These are phyloP conservation scores for Plenodomus biglobosus DNA, from an alignment of 2,329 filamentous ascomycete genomes.

Conservation along the genomic window DNA sequence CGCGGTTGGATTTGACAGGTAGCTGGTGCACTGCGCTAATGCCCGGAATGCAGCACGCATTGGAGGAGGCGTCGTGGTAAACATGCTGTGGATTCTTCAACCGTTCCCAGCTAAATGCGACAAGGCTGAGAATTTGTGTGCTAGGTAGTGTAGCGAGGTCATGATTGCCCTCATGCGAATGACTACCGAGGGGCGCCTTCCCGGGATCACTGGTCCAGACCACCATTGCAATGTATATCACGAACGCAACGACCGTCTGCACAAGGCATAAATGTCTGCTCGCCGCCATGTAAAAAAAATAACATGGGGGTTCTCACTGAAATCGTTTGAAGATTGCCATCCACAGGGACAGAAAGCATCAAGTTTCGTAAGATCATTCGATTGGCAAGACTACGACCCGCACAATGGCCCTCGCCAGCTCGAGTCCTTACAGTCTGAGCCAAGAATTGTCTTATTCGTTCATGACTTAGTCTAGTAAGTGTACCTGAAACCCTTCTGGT, in stretches of 20 bases:
- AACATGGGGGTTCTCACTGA: background rate
- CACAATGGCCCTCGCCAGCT: background rate
- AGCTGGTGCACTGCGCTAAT: too few species aligned
- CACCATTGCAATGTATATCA: background rate
- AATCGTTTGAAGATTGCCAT: background rate
- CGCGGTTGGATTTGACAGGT: too few species aligned
- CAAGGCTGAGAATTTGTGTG: background rate
- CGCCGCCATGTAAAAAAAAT: background rate
- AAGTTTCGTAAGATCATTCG: background rate
- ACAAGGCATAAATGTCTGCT: background rate
- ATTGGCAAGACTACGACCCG: background rate
- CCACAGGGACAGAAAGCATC: background rate
- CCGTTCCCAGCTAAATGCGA: background rate
- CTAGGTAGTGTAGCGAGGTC: background rate
- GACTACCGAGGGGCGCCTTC: background rate
- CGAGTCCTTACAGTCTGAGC: too few species aligned
- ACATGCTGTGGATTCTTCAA: background rate
- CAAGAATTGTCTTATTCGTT: background rate
- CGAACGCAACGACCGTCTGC: background rate
- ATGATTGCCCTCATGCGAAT: background rate
- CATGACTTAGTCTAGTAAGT: constrained; percentile 18
- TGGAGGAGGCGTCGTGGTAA: background rate
- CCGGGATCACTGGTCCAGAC: background rate
- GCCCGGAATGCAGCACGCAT: too few species aligned
- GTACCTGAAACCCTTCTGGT: constrained; percentile 42